A percentile compares a stretch with the other conserved stretches of the same genome.
Conservation (phyloP, 805 yeast genomes). For the Lachancea lanzarotensis region DNA sequence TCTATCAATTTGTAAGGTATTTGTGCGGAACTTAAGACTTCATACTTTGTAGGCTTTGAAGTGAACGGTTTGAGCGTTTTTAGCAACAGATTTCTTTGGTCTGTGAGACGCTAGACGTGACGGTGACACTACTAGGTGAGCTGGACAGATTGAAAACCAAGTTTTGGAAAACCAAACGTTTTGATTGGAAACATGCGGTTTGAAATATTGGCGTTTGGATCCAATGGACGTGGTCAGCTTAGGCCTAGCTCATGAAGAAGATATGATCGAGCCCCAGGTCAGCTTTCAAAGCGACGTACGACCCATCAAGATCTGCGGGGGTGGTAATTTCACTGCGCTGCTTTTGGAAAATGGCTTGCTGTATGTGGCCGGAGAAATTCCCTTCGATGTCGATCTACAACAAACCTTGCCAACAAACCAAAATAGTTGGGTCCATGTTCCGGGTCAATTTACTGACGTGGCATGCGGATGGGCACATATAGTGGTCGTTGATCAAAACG, state of each 20-base stretch:
- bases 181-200: background rate
- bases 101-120: no score
- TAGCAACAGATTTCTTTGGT: no score
- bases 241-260: constrained; percentile 53
- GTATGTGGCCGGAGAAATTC: constrained; percentile 55
- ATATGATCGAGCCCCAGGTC: constrained; percentile 32
- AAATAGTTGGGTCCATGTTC: constrained; percentile 1
- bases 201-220: constrained; percentile 55
- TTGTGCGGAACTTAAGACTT: no score
- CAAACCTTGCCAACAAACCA: background rate
- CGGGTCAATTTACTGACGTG: constrained; percentile 37
- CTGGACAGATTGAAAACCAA: no score
- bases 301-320: constrained; percentile 53
- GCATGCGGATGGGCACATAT: constrained; percentile 81
- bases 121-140: no score
- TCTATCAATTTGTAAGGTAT: no score
- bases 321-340: constrained; percentile 81
- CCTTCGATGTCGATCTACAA: constrained; percentile 14
- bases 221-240: constrained; percentile 75
- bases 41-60: no score
- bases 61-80: no score
- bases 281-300: constrained; percentile 13
- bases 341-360: constrained; percentile 47
- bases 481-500: constrained; percentile 38
- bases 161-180: no score